Percentiles rank a stretch among this genome's conserved stretches.
Evolutionary conservation across 352 stramenopile genomes (phyloP).

Genomic region (Albugo laibachii): DNA sequence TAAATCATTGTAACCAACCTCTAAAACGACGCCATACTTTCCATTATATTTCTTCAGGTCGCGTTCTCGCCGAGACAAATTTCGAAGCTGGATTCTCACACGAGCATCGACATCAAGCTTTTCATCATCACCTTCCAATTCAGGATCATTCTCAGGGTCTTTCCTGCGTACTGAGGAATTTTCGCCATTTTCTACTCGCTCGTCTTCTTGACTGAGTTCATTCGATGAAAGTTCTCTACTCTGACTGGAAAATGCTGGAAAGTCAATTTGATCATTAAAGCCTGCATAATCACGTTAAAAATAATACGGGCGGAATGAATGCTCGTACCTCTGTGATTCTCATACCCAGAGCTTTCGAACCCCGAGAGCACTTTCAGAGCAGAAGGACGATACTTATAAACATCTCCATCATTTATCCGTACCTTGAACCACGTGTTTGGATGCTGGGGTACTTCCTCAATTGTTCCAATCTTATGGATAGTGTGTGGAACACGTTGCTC

Average conservation of each 20-base stretch:
- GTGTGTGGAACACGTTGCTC: conserved; percentile 72
- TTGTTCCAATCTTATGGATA: conserved; percentile 49
- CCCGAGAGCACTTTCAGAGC: conserved; percentile 27
- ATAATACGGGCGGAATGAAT: no score
- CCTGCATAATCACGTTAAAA: no score
- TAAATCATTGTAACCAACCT: conserved; percentile 11
- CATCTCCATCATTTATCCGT: conserved; percentile 55
- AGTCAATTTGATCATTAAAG: no score
- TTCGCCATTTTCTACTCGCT: conserved; percentile 7
- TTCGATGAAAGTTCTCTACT: no score
- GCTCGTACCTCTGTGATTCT: no score
- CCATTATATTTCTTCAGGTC: conserved; percentile 51
- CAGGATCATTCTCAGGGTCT: conserved; percentile 11
- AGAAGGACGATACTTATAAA: conserved; percentile 78
- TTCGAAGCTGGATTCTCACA: conserved; percentile 27
- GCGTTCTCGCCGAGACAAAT: conserved; percentile 24
- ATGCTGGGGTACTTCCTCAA: conserved; percentile 63
- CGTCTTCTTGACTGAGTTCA: background rate
- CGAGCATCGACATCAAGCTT: conserved; percentile 26
- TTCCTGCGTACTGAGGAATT: conserved; percentile 22
- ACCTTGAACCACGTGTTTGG: conserved; percentile 79
- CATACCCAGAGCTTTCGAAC: no score
- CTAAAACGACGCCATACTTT: conserved; percentile 42
- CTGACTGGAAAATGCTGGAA: no score
- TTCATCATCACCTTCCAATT: conserved; percentile 12